These are phyloP conservation scores for Claviceps capensis DNA, from an alignment of 2,329 filamentous ascomycete genomes.

Conservation along the genomic window DNA sequence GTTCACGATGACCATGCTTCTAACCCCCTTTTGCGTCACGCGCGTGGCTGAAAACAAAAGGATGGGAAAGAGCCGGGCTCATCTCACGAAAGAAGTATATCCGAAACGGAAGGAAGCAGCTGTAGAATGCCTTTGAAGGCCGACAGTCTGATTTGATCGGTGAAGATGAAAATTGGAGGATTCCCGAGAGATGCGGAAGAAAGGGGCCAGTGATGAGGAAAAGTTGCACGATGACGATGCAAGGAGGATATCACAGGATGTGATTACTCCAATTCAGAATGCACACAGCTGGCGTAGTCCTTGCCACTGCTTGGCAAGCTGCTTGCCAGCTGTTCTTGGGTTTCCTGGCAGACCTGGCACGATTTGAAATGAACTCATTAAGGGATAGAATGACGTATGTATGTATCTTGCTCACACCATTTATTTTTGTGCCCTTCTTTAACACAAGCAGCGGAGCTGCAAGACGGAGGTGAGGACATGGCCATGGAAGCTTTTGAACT, in stretches of 20 bases:
- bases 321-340: not conserved
- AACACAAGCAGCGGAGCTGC: no score
- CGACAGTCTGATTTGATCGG: not conserved
- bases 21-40: constrained; percentile 5
- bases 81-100: constrained; percentile 4
- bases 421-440: no score
- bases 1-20: constrained; percentile 2
- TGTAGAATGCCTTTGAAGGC: not conserved
- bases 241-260: not conserved
- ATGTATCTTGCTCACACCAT: no score
- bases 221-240: not conserved
- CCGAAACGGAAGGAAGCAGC: not conserved
- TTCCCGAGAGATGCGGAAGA: no score
- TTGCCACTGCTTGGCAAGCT: not conserved
- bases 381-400: no score
- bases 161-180: not conserved
- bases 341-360: no score
- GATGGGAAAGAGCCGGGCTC: constrained; percentile 4
- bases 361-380: not conserved
- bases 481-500: no score
- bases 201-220: not conserved
- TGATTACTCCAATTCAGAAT: no score
- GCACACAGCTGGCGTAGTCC: constrained; percentile 1
- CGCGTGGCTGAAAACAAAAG: constrained; percentile 4
- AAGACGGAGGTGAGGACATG: no score